Conservation (phyloP, 2,329 filamentous ascomycete genomes). For the Aspergillus sojae region DNA sequence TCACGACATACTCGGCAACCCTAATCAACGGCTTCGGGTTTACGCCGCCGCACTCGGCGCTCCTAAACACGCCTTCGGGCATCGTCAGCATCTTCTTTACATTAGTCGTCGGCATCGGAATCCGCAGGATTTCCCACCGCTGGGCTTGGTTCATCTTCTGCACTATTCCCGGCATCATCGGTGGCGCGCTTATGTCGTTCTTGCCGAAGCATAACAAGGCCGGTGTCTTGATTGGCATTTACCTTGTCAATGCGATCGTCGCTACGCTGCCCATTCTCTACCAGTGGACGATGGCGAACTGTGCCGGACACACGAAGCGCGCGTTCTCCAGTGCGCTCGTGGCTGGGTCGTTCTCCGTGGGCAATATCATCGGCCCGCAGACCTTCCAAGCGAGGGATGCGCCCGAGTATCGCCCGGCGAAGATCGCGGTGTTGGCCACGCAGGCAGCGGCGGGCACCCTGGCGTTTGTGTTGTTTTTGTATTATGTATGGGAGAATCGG, state of each 20-base stretch:
- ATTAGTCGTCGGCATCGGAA: conserved; percentile 44
- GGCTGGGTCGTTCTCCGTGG: conserved; percentile 47
- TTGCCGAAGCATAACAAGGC: conserved; percentile 42
- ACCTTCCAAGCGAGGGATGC: conserved; percentile 39
- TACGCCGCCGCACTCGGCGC: conserved; percentile 44
- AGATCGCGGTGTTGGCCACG: conserved; percentile 45
- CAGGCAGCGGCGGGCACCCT: conserved; percentile 35
- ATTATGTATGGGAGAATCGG: conserved; percentile 37
- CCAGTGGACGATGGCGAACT: conserved; percentile 52
- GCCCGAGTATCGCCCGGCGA: conserved; percentile 46
- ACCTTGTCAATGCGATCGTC: conserved; percentile 49
- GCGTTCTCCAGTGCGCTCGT: conserved; percentile 51
- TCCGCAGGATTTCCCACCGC: conserved; percentile 43
- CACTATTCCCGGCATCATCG: conserved; percentile 52
- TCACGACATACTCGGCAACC: conserved; percentile 50
- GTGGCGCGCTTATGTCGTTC: conserved; percentile 43
- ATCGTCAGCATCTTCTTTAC: conserved; percentile 45
- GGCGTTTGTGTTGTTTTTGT: conserved; percentile 30
- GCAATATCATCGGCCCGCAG: conserved; percentile 44
- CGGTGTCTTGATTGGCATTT: conserved; percentile 48
- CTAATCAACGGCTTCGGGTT: conserved; percentile 48
- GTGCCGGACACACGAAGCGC: conserved; percentile 55
- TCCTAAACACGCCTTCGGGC: conserved; percentile 49
- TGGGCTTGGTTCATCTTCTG: conserved; percentile 47
- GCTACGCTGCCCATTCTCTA: conserved; percentile 50